phyloP scores from a whole-genome alignment of 768 basidiomycete genomes.

The Suillus placidus region DNA sequence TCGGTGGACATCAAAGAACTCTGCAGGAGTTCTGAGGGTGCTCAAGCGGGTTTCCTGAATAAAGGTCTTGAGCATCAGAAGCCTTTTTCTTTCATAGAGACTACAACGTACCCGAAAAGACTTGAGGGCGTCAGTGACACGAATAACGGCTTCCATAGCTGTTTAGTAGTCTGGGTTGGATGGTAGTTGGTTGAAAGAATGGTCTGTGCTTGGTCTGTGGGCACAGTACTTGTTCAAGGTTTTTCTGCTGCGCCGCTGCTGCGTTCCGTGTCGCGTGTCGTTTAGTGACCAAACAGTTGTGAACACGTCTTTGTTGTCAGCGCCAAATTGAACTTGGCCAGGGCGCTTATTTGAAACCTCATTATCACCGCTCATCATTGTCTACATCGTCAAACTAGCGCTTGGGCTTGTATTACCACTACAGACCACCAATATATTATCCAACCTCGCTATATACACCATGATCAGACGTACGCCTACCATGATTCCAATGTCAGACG shows the following conservation, averaged over 20 bases:
- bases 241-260: constrained; percentile 19
- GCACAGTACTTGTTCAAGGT: background rate
- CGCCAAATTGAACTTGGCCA: background rate
- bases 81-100: background rate
- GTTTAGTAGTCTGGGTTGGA: constrained; percentile 10
- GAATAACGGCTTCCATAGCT: constrained; percentile 66
- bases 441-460: background rate
- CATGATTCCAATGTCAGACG: constrained; percentile 72
- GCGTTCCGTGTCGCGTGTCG: background rate
- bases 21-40: constrained; percentile 67
- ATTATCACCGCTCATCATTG: background rate
- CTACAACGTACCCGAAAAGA: constrained; percentile 61
- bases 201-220: background rate
- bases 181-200: background rate
- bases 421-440: background rate
- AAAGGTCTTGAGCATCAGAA: background rate
- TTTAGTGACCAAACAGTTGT: constrained; percentile 9
- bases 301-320: constrained; percentile 17
- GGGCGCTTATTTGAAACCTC: constrained; percentile 6
- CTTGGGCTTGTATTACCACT: background rate
- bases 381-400: constrained; percentile 7
- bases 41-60: constrained; percentile 77
- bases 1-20: constrained; percentile 85
- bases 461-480: constrained; percentile 84
- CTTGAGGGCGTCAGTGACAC: constrained; percentile 69